A percentile compares a stretch with the other conserved stretches of the same genome.
phyloP scores from a whole-genome alignment of 805 yeast species.

The Wickerhamomyces sydowiorum region DNA sequence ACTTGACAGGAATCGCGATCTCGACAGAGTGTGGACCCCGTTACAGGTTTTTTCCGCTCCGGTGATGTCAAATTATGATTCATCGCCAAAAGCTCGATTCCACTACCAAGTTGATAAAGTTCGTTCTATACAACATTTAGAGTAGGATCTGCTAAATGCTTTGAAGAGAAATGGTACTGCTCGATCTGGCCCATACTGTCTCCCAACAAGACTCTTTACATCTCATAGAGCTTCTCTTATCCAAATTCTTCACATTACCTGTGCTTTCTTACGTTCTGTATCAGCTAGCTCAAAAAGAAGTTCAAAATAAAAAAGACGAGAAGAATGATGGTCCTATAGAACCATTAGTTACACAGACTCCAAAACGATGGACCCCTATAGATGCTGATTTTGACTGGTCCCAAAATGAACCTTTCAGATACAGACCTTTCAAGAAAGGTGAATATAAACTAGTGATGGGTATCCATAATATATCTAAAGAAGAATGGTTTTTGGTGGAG shows the following conservation, averaged over 20 bases:
- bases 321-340: neutral
- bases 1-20: too few species aligned
- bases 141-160: neutral
- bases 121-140: too few species aligned
- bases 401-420: conserved; percentile 35
- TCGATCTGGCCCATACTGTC: neutral
- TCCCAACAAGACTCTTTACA: neutral
- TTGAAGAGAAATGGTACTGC: neutral
- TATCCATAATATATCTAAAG: conserved; percentile 38
- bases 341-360: neutral
- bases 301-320: too few species aligned
- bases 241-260: conserved; percentile 21
- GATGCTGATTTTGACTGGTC: conserved; percentile 38
- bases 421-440: conserved; percentile 57
- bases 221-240: conserved; percentile 1
- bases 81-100: too few species aligned
- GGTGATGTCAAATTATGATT: too few species aligned
- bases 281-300: neutral
- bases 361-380: conserved; percentile 24
- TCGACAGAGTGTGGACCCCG: too few species aligned
- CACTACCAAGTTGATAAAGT: too few species aligned
- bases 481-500: conserved; percentile 59
- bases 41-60: too few species aligned
- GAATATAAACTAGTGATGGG: conserved; percentile 62
- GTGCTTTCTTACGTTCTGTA: conserved; percentile 14